These are phyloP conservation scores for Apophysomyces variabilis DNA, from an alignment of 371 early-diverging fungal species.

Conservation along the genomic window DNA sequence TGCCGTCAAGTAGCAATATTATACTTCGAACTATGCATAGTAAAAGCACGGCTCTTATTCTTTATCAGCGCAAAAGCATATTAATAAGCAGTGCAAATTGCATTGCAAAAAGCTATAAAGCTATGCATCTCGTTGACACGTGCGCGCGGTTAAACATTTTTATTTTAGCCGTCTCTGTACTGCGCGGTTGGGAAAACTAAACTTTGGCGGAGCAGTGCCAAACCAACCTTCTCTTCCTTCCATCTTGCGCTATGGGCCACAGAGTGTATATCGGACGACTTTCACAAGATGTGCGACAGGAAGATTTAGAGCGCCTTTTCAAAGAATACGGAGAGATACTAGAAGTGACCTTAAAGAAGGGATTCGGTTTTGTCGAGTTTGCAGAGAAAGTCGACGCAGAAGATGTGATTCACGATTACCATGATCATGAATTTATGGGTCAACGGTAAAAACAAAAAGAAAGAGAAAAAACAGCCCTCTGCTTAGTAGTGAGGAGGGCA, in stretches of 20 bases:
- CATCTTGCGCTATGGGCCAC: slow-evolving; percentile 40
- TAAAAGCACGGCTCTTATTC: too few relatives aligned
- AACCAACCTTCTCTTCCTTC: background rate
- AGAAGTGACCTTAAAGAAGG: slow-evolving; percentile 68
- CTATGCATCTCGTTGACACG: too few relatives aligned
- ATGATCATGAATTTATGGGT: slow-evolving; percentile 67
- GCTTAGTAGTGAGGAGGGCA: background rate
- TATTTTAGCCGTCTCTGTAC: background rate
- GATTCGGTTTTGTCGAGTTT: slow-evolving; percentile 59
- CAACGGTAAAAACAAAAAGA: slow-evolving; percentile 54
- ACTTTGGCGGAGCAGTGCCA: background rate
- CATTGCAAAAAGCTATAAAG: too few relatives aligned
- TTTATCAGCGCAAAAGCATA: too few relatives aligned
- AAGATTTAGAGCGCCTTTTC: slow-evolving; percentile 68
- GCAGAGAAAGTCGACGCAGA: slow-evolving; percentile 17
- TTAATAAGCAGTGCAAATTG: too few relatives aligned
- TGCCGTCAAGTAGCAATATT: too few relatives aligned
- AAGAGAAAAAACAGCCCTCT: background rate
- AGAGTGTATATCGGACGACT: slow-evolving; percentile 72
- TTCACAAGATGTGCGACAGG: slow-evolving; percentile 61
- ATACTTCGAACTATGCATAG: too few relatives aligned
- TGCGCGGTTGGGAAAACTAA: background rate
- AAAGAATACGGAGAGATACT: slow-evolving; percentile 63
- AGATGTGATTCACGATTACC: slow-evolving; percentile 68
- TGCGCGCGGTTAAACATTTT: background rate